Base-by-base conservation (phyloP, 2,329 filamentous ascomycete species). In the Neoscytalidium dimidiatum region DNA sequence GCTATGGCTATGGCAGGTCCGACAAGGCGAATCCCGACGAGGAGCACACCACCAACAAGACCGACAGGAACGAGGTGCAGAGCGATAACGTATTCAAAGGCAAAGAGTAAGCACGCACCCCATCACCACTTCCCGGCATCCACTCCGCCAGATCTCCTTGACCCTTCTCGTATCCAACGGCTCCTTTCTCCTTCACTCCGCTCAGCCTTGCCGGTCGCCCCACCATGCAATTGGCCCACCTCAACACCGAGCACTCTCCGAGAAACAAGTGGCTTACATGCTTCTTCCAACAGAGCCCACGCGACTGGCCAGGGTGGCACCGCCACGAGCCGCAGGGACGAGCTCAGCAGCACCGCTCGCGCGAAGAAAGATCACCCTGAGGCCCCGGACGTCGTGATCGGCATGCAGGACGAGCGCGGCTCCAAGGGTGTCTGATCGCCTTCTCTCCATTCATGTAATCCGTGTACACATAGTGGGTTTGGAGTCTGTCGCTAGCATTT, bases 381-480 rank as follows among this genome's bases (percentile, higher is more conserved):
- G 70, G 77, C 80, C 14, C 81, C 82, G 0, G 80, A 79, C 56
- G 72, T 73, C 56, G 77, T 77, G 5, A 82, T 84, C 69, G 82
- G 82, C 0, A 82, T 84, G 78, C 80, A 83, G 71, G 81, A 83
- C 70, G 81, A 84, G 76, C 74, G 81, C 63, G 82, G 81, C 64
- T 78, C 77, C 44, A 79, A 81, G 63, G 80, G 80, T n/a, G 4
- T 26, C 33, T 56, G 31, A 56, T 14, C 41, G n/a, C 33, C 31
- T 19, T 19, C 17, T 17, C 17, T 33, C 1, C 3, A 33, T 7
- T 19, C 13, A 3, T 51, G 48, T 33, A 52, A n/a, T 11, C 9
- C 48, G 17, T 52, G 48, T 52, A 52, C n/a, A 17, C 11, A 23
- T 31, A 52, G 14, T 31, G n/a, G 11, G 17, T 31, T 33, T 11